These are phyloP conservation scores for Kodamaea anthophila DNA, from an alignment of 1,139 yeast species.

Conservation along the genomic window DNA sequence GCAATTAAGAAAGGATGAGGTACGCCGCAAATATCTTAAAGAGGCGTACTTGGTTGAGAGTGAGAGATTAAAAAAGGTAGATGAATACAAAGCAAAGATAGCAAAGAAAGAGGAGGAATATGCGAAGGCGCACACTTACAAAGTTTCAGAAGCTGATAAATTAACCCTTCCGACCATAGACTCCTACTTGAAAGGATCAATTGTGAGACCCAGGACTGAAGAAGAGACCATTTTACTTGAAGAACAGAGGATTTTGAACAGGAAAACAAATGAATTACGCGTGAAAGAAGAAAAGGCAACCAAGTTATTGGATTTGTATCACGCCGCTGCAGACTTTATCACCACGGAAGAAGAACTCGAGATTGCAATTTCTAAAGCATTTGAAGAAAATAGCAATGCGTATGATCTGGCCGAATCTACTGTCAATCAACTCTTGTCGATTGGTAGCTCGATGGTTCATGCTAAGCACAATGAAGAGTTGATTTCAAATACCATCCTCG, in stretches of 20 bases:
- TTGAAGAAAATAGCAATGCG: slow-evolving; percentile 37
- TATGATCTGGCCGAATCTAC: slow-evolving; percentile 31
- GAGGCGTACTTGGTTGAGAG: slow-evolving; percentile 59
- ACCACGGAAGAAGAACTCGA: slow-evolving; percentile 61
- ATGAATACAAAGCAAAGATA: slow-evolving; percentile 23
- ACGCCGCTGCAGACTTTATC: slow-evolving; percentile 60
- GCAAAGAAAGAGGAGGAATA: slow-evolving; percentile 21
- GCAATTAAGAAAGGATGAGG: slow-evolving; percentile 52
- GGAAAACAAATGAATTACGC: slow-evolving; percentile 28
- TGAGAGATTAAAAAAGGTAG: slow-evolving; percentile 24
- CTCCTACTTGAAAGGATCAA: slow-evolving; percentile 57
- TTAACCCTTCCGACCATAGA: slow-evolving; percentile 81
- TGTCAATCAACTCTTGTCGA: slow-evolving; percentile 32
- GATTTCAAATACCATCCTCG: slow-evolving; percentile 29
- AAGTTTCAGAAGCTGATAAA: slow-evolving; percentile 37
- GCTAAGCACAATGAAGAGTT: slow-evolving; percentile 26
- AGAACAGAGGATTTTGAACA: slow-evolving; percentile 29
- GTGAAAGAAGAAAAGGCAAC: slow-evolving; percentile 43
- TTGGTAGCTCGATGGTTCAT: slow-evolving; percentile 24
- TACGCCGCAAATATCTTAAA: slow-evolving; percentile 66
- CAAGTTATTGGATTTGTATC: slow-evolving; percentile 62
- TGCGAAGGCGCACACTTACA: slow-evolving; percentile 20
- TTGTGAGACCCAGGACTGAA: slow-evolving; percentile 64
- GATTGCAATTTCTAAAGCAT: slow-evolving; percentile 50
- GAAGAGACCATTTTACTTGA: slow-evolving; percentile 49